phyloP scores from a whole-genome alignment of 2,329 filamentous ascomycete genomes.

The Xylariales sp. region DNA sequence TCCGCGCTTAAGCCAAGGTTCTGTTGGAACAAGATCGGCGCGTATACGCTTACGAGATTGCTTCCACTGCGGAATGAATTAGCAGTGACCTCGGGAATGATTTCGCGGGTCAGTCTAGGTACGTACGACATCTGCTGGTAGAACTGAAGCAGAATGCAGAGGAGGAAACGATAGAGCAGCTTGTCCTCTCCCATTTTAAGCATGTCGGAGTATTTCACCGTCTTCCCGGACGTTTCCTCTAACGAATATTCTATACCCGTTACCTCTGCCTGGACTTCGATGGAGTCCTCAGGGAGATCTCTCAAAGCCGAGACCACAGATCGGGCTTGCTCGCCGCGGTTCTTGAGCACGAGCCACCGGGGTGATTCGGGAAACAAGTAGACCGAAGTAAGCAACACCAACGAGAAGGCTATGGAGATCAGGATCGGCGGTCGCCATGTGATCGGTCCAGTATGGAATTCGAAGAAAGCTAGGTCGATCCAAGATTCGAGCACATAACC shows the following conservation, averaged over 20 bases:
- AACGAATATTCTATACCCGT: constrained; percentile 43
- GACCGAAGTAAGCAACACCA: constrained; percentile 24
- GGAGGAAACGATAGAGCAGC: constrained; percentile 44
- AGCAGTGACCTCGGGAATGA: not conserved
- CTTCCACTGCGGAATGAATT: constrained; percentile 29
- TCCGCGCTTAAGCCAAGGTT: constrained; percentile 35
- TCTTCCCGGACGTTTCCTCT: constrained; percentile 33
- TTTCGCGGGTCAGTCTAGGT: not conserved
- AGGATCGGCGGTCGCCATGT: constrained; percentile 31
- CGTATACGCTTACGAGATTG: constrained; percentile 44
- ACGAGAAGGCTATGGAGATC: constrained; percentile 25
- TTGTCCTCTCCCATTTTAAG: constrained; percentile 46
- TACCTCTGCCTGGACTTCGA: constrained; percentile 33
- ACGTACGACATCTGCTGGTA: constrained; percentile 41
- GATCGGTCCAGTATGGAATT: constrained; percentile 19
- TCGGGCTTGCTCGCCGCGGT: constrained; percentile 23
- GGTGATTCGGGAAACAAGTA: constrained; percentile 32
- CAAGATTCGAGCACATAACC: constrained; percentile 37
- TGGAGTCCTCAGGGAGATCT: constrained; percentile 16
- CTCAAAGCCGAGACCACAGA: constrained; percentile 25
- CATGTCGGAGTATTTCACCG: constrained; percentile 36
- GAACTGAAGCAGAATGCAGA: constrained; percentile 46
- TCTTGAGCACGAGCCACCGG: constrained; percentile 30
- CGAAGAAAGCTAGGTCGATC: constrained; percentile 41
- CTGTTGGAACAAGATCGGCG: constrained; percentile 33